phyloP scores from a whole-genome alignment of 148 eudicot genomes.

The Spergularia bocconei region DNA sequence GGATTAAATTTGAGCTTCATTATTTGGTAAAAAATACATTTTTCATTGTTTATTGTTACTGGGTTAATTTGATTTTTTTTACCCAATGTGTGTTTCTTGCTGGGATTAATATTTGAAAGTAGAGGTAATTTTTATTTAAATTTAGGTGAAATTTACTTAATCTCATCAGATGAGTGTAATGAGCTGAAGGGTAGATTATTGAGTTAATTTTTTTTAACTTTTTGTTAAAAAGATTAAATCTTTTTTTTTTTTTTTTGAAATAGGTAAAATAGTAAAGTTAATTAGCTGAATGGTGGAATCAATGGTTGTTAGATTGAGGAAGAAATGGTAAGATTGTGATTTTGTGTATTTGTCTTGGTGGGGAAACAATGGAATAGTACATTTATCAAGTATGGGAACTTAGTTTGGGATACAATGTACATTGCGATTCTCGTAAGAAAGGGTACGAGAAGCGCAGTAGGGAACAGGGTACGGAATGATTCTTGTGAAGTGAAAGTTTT shows the following conservation, averaged over 20 bases:
- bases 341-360: background rate
- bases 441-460: too few relatives aligned
- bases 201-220: too few relatives aligned
- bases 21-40: background rate
- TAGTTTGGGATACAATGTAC: background rate
- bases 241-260: background rate
- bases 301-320: background rate
- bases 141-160: too few relatives aligned
- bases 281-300: background rate
- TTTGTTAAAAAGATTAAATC: background rate
- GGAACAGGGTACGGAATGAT: too few relatives aligned
- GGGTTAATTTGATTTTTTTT: background rate
- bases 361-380: background rate
- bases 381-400: background rate
- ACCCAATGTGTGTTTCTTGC: background rate
- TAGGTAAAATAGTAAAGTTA: background rate
- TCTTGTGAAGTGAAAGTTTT: background rate
- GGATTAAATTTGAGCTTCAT: conserved; percentile 5
- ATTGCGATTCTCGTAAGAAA: background rate
- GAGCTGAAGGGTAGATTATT: too few relatives aligned
- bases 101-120: too few relatives aligned
- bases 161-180: too few relatives aligned
- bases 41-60: background rate
- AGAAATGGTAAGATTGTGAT: background rate
- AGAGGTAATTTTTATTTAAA: background rate